Evolutionary conservation across 2,329 filamentous ascomycete genomes (phyloP), one percentile per base, ranked within the genome.

Genomic region (Emmonsiellopsis sp.): DNA sequence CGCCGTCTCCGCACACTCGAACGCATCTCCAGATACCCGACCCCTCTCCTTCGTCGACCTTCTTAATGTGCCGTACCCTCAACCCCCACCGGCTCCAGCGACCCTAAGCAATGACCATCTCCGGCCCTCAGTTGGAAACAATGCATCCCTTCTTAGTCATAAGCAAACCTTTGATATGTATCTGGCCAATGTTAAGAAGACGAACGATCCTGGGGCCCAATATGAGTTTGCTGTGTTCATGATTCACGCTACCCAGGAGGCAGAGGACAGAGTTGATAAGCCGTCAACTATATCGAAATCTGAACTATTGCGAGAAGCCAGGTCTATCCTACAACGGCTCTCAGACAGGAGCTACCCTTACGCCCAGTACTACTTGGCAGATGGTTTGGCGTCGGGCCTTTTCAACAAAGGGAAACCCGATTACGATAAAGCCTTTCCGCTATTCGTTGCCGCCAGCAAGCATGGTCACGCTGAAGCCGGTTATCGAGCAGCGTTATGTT

Each of bases 141-240:
- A 95, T 73, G 92, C 92, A 3, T 95, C 91, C 17, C 78, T 98
- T 10, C 80, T 98, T 33, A 91, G 89, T 64, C 86, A 88, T 36
- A 88, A 92, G 65, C 91, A 97, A 72, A 98, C 93, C 1, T 80
- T 98, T 48, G 91, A 97, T 53, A 96, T 97, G 92, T 98, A 98
- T 69, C 82, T 92, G 44, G 85, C 86, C 53, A 98, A 97, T 65
- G 88, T 96, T 55, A 97, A 96, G 74, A 98, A 98, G 75, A 95
- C 93, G 2, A 93, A 87, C 57, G 90, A 96, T 68, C 79, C 85
- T 13, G 85, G 87, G 3, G 87, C 95, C 36, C 90, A 96, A 69
- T 97, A 97, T 69, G 93, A 95, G 33, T 97, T 98, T 71, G 93
- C 93, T 2, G 81, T 97, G 39, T 95, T 95, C 68, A 83, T 98